These are phyloP conservation scores for Plasmopara halstedii DNA, from an alignment of 352 stramenopile genomes.

Conservation along the genomic window DNA sequence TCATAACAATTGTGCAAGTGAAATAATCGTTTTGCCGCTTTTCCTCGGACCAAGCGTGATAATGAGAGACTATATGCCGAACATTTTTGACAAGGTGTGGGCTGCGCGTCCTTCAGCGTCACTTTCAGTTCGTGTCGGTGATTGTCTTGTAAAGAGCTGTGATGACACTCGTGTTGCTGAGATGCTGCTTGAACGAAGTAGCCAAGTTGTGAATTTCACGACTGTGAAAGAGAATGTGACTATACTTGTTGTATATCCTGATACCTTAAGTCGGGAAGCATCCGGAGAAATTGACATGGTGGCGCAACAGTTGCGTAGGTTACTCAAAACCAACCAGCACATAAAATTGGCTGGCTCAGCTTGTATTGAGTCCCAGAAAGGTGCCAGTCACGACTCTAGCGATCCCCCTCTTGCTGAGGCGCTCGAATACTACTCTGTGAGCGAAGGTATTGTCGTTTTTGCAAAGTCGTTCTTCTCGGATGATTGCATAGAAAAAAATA, in stretches of 20 bases:
- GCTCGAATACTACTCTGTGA: constrained; percentile 55
- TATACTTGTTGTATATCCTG: constrained; percentile 73
- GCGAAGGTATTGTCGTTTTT: constrained; percentile 51
- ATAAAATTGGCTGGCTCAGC: constrained; percentile 46
- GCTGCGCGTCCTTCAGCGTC: constrained; percentile 5
- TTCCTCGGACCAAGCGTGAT: constrained; percentile 77
- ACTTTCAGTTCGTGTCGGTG: constrained; percentile 34
- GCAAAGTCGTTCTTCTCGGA: constrained; percentile 75
- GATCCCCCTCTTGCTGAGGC: constrained; percentile 65
- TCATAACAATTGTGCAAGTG: constrained; percentile 10
- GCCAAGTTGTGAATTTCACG: constrained; percentile 25
- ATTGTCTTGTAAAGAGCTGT: constrained; percentile 43
- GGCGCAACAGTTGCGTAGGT: constrained; percentile 33
- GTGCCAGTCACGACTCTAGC: constrained; percentile 70
- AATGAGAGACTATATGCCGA: constrained; percentile 67
- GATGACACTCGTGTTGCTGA: constrained; percentile 50
- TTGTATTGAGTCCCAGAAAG: constrained; percentile 75
- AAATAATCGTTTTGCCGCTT: constrained; percentile 60
- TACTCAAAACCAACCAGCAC: constrained; percentile 26
- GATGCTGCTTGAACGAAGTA: constrained; percentile 53
- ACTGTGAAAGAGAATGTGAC: constrained; percentile 26
- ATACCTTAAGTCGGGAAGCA: constrained; percentile 61
- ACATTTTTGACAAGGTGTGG: constrained; percentile 46
- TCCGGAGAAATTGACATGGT: constrained; percentile 60
- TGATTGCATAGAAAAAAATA: constrained; percentile 65